Percentiles rank a stretch among this genome's conserved stretches.
Conservation (phyloP, 768 basidiomycete genomes). For the Suillus lakei region DNA sequence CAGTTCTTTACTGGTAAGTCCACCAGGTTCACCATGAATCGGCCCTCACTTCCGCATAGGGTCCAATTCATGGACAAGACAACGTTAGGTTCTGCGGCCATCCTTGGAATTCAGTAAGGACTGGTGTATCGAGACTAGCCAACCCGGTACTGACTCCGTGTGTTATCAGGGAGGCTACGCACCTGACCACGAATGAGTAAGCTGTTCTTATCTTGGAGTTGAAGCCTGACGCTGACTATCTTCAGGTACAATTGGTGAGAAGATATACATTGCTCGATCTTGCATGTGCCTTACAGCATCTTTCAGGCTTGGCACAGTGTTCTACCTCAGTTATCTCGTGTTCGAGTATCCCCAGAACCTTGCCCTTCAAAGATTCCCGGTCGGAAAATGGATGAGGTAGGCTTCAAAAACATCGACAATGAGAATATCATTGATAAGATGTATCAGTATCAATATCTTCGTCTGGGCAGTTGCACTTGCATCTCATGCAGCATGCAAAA, state of each 20-base stretch:
- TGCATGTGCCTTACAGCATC: neutral
- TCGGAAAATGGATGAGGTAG: constrained; percentile 80
- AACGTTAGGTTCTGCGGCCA: constrained; percentile 63
- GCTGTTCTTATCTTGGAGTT: constrained; percentile 14
- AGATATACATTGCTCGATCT: neutral
- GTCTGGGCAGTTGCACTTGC: constrained; percentile 62
- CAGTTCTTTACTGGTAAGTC: constrained; percentile 55
- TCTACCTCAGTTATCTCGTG: constrained; percentile 57
- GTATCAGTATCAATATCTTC: constrained; percentile 60
- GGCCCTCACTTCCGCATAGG: constrained; percentile 34
- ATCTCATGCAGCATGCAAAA: constrained; percentile 67
- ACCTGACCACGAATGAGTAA: constrained; percentile 66
- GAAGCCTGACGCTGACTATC: neutral
- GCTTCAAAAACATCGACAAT: constrained; percentile 7
- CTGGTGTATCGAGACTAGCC: neutral
- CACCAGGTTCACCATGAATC: neutral
- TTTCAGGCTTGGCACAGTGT: constrained; percentile 58
- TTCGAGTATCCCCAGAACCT: constrained; percentile 75
- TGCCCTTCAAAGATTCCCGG: constrained; percentile 65
- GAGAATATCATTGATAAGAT: neutral
- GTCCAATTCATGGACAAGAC: constrained; percentile 78
- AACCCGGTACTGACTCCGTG: neutral
- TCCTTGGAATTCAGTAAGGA: constrained; percentile 63
- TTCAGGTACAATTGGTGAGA: constrained; percentile 9
- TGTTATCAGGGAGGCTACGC: constrained; percentile 50